Evolutionary conservation across 2,329 filamentous ascomycete genomes (phyloP), one percentile per base, ranked within the genome.

Genomic region (Botrytis aclada): DNA sequence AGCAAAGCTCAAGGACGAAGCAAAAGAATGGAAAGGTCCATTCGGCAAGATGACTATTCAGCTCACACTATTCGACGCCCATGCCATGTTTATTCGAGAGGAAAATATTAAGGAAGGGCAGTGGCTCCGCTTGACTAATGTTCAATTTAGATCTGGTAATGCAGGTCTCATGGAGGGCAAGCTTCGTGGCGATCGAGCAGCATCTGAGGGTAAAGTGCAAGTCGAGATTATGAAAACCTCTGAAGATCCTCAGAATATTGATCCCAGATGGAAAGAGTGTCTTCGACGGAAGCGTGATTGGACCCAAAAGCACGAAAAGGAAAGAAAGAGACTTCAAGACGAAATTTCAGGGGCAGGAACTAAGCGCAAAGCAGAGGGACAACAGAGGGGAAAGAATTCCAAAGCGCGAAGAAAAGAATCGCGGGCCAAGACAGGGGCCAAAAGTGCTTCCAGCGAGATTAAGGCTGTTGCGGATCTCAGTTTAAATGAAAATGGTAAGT

Each of bases 21-120:
- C 80, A 32, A 82, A 47, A 32, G 80, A 82, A n/a, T 97, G 93
- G 92, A 83, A 84, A 2, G 94, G 94, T 0, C 95, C 95, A 0
- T 91, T 84, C 76, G 95, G 94, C 3, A 89, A 90, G 78, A 84
- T 88, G 79, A 91, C 90, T 1, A 84, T 98, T 70, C 89, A 91
- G 77, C 82, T 98, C 37, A 92, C 89, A 41, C 85, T 92, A 41
- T 97, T 86, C 80, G 89, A 91, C 22, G 88, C 88, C 0, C 92
- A 97, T 80, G 88, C 89, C 1, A 77, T 80, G 1, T 88, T 84
- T 75, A 86, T 91, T n/a, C 51, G 51, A 54, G 85, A 84, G 25
- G 79, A 85, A 0, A 81, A 88, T 10, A 83, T 96, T 39, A 82
- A 84, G 3, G 81, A 83, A n/a, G 88, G 88, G 5, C 84, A 89